phyloP scores from a whole-genome alignment of 2,329 filamentous ascomycete genomes.

The Xylaria sp. region DNA sequence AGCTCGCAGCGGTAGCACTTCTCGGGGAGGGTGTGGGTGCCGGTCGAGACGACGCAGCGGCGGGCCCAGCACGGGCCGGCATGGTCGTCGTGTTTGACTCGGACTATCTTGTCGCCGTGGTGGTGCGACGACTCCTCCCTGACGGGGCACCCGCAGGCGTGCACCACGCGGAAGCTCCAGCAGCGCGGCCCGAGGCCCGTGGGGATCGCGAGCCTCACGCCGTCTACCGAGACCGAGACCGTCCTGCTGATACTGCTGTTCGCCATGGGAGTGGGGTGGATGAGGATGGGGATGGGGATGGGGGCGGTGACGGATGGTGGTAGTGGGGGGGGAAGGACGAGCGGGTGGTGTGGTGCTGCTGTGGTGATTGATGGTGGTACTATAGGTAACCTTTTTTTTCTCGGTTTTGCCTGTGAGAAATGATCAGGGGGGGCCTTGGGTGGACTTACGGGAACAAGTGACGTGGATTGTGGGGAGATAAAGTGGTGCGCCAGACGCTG shows the following conservation, averaged over 20 bases:
- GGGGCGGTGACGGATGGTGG: no score
- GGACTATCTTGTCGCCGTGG: constrained; percentile 6
- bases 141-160: constrained; percentile 18
- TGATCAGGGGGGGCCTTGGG: background rate
- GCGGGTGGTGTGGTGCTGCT: no score
- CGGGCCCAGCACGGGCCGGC: constrained; percentile 10
- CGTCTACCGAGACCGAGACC: no score
- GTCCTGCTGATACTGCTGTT: no score
- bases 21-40: background rate
- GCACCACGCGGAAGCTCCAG: constrained; percentile 15
- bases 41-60: constrained; percentile 1
- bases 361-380: no score
- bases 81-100: constrained; percentile 21
- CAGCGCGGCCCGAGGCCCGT: constrained; percentile 8
- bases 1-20: constrained; percentile 12
- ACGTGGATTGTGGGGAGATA: background rate
- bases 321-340: no score
- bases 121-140: background rate
- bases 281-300: no score
- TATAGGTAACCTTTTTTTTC: no score
- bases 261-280: no score
- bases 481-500: background rate
- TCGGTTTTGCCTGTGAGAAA: no score
- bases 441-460: background rate
- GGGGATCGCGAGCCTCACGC: no score